Conservation (phyloP, 129 eudicot species). For the Saposhnikovia divaricata region DNA sequence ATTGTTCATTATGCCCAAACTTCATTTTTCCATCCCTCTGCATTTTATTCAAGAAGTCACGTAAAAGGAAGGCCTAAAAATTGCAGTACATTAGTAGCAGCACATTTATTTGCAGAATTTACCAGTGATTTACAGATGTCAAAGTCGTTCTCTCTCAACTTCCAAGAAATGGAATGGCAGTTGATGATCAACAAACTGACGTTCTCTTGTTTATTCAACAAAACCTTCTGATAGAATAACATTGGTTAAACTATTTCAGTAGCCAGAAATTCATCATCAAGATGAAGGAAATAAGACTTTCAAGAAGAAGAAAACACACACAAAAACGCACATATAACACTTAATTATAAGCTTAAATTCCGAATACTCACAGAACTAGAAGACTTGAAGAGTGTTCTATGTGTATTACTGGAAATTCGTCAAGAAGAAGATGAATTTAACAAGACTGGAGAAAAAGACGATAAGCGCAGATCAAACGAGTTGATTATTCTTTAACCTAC, state of each 20-base stretch:
- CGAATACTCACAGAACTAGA: too few relatives aligned
- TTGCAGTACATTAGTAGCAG: not conserved
- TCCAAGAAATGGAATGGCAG: conserved; percentile 12
- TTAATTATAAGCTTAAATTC: too few relatives aligned
- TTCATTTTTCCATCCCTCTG: not conserved
- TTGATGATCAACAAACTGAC: conserved; percentile 9
- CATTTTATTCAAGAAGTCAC: not conserved
- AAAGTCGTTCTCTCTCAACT: not conserved
- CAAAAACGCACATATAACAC: not conserved
- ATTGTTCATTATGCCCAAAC: not conserved
- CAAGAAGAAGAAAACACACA: too few relatives aligned
- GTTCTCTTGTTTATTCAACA: conserved; percentile 6
- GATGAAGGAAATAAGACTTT: too few relatives aligned
- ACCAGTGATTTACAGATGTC: conserved; percentile 3
- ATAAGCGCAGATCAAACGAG: not conserved
- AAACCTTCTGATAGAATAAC: not conserved
- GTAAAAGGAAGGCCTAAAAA: not conserved
- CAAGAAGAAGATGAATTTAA: not conserved
- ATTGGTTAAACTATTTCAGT: not conserved
- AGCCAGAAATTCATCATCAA: not conserved
- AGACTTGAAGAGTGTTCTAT: too few relatives aligned
- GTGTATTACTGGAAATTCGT: not conserved
- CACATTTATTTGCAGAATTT: not conserved
- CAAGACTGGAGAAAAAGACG: not conserved
- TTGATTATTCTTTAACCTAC: too few relatives aligned